Base-by-base conservation (phyloP, 1,284 basidiomycete species). In the Malassezia vespertilionis region DNA sequence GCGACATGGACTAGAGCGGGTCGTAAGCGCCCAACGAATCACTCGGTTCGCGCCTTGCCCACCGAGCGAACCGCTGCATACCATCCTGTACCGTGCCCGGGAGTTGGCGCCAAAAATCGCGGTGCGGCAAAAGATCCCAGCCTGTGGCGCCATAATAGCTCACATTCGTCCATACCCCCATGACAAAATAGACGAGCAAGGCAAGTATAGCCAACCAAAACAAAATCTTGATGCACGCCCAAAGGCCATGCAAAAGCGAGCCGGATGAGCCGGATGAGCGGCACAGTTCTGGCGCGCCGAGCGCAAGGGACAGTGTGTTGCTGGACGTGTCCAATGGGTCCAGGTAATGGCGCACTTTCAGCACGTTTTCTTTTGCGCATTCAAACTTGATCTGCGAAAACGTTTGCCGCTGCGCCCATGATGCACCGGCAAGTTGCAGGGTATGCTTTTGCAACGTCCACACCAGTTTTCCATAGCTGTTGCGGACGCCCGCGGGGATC, bases 81-180 rank as follows among this genome's bases (percentile, higher is more conserved):
- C 48, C 55, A 32, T 61, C 59, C 9, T 47, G 48, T 5, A 52
- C 57, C 31, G 57, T 40, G 44, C 56, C 61, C 2, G 63, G 63
- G 24, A 51, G 46, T 28, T 65, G 61, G 23, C 60, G 42, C 63
- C 63, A 65, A 35, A 63, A 60, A 40, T 62, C 58, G 32, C 60
- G 56, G 42, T 65, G 56, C 5, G 63, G 63, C 0, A 65, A 44
- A 1, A 62, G 43, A 35, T 65, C 63, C 63, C 63, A 65, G 10
- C 63, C 63, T 23, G 40, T 57, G 0, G 61, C 60, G 11, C 63
- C 63, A 37, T 63, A 65, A 22, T 62, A 56, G 44, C 50, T 58
- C 40, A 62, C 60, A 46, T 65, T 65, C 43, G 53, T 50, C 57
- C 60, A 63, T 40, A 61, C 56, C 8, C 61, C 61, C 0, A 53